These are phyloP conservation scores for Alternaria triticimaculans DNA, from an alignment of 2,329 filamentous ascomycete genomes.

Conservation along the genomic window DNA sequence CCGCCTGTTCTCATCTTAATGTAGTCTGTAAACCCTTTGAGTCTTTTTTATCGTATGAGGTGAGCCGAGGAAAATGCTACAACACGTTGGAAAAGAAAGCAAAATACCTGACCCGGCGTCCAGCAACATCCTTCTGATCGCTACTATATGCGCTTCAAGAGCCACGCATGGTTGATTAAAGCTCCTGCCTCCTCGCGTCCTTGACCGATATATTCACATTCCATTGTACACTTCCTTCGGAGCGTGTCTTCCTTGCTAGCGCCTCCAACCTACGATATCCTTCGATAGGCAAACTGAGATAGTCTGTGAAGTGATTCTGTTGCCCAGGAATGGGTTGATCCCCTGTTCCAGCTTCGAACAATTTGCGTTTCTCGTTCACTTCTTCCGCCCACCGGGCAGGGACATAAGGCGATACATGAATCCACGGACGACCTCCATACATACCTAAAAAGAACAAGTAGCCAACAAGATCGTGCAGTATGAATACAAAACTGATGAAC, in stretches of 20 bases:
- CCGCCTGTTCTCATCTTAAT: not conserved
- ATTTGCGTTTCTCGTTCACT: not conserved
- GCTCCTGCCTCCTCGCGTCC: too few species aligned
- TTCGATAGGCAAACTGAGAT: not conserved
- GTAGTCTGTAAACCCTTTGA: not conserved
- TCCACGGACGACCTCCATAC: not conserved
- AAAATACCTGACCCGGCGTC: accelerated
- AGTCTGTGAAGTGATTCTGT: not conserved
- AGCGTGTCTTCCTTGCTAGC: not conserved
- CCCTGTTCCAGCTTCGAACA: not conserved
- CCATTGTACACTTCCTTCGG: not conserved
- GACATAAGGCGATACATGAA: not conserved
- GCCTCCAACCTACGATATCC: not conserved
- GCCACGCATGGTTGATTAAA: too few species aligned
- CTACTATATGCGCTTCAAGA: not conserved
- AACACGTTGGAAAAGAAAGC: not conserved
- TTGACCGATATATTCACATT: too few species aligned
- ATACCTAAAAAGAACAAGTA: not conserved
- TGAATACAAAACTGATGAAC: not conserved
- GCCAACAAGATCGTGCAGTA: accelerated
- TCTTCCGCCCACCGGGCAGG: not conserved
- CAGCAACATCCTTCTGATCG: not conserved
- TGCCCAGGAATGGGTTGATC: accelerated
- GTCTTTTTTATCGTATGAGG: not conserved
- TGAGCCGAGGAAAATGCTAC: not conserved